These are phyloP conservation scores for Pseudonectria buxi DNA, from an alignment of 2,329 filamentous ascomycete genomes.

Conservation along the genomic window DNA sequence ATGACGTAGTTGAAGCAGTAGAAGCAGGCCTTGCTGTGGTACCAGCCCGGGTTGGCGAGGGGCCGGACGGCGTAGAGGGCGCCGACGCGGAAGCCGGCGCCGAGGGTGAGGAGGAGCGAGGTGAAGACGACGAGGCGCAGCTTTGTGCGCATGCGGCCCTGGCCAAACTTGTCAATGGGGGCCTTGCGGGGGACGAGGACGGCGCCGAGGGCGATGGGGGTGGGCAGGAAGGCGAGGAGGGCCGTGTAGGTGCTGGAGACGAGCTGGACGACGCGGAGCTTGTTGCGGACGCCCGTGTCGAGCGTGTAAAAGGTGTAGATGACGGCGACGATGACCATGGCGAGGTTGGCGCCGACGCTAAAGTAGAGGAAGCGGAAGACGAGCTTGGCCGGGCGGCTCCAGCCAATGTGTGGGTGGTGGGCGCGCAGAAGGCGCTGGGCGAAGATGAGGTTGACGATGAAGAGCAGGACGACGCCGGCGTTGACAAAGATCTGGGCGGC, in stretches of 20 bases:
- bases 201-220: slow-evolving; percentile 47
- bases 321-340: slow-evolving; percentile 59
- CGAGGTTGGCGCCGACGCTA: slow-evolving; percentile 50
- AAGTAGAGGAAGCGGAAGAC: slow-evolving; percentile 53
- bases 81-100: slow-evolving; percentile 62
- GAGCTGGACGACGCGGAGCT: slow-evolving; percentile 60
- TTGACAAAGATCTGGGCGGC: slow-evolving; percentile 64
- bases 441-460: slow-evolving; percentile 72
- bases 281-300: slow-evolving; percentile 37
- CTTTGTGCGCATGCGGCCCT: slow-evolving; percentile 61
- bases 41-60: slow-evolving; percentile 55
- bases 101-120: slow-evolving; percentile 55
- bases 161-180: slow-evolving; percentile 46
- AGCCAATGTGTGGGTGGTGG: slow-evolving; percentile 64
- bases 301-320: slow-evolving; percentile 64
- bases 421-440: slow-evolving; percentile 68
- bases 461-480: slow-evolving; percentile 68
- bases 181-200: slow-evolving; percentile 41
- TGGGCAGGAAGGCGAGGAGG: slow-evolving; percentile 51
- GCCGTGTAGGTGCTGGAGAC: slow-evolving; percentile 57
- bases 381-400: slow-evolving; percentile 48
- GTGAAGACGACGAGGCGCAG: slow-evolving; percentile 55
- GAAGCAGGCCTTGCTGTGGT: slow-evolving; percentile 64
- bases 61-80: slow-evolving; percentile 48
- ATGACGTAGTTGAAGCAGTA: slow-evolving; percentile 74